phyloP scores from a whole-genome alignment of 2,329 filamentous ascomycete genomes.

The Hypoxylon sp. region DNA sequence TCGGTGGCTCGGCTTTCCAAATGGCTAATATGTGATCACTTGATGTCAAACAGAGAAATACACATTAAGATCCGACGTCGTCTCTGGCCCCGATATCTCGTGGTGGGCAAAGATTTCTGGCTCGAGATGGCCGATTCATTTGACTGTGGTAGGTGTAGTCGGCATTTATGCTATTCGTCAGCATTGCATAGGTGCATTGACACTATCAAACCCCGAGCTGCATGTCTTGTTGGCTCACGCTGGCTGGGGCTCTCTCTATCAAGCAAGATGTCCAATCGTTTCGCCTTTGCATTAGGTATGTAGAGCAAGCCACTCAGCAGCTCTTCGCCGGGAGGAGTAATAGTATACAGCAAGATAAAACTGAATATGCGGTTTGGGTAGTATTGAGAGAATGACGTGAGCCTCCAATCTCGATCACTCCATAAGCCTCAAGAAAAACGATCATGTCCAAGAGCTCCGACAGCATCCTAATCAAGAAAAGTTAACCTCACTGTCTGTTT shows the following conservation, averaged over 20 bases:
- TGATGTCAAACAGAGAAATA: neutral
- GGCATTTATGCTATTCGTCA: constrained; percentile 29
- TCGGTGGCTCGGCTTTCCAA: neutral
- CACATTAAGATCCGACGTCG: constrained; percentile 3
- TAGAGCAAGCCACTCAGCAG: constrained; percentile 14
- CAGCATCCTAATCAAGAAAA: neutral
- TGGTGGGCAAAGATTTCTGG: neutral
- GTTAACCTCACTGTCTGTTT: neutral
- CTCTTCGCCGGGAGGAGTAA: constrained; percentile 7
- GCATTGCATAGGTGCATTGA: constrained; percentile 5
- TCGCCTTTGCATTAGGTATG: neutral
- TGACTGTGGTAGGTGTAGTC: neutral
- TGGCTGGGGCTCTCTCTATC: constrained; percentile 6
- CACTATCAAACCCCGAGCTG: constrained; percentile 8
- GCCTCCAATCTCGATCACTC: neutral
- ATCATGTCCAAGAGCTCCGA: neutral
- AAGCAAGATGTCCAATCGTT: constrained; percentile 14
- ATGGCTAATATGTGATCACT: neutral
- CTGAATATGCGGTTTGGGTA: constrained; percentile 10
- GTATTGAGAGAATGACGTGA: constrained; percentile 1
- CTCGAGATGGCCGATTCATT: constrained; percentile 7
- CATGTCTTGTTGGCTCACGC: constrained; percentile 16
- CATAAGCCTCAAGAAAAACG: neutral
- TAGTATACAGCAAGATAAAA: neutral
- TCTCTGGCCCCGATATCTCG: neutral